Base-by-base conservation (phyloP, 352 stramenopile species). In the Pythium chondricola region DNA sequence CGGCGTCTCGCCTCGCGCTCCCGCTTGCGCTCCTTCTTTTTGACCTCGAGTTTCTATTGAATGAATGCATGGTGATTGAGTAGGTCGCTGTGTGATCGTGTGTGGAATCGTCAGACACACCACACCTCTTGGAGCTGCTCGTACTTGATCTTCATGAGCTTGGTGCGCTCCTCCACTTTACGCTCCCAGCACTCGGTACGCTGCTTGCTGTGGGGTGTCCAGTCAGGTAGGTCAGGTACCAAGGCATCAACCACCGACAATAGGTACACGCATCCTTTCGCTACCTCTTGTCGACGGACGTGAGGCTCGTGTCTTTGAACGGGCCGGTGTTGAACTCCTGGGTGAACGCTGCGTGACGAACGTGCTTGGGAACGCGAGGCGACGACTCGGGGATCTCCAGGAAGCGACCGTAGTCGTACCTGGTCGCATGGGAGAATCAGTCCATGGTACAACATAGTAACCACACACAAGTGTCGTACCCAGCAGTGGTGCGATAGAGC, bases 91-190 rank as follows among this genome's bases (percentile, higher is more conserved):
- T 18, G 31, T 8, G 3, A 39, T 21, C 31, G 42, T 30, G n/a
- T 14, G 11, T 13, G 13, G 4, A 43, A 49, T 17, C 3, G 17
- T 26, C 17, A 9, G 6, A 2, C 2, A 7, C 25, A 35, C 20
- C 39, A 27, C 14, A 69, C 66, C 18, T 74, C 58, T 55, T 86
- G 74, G 33, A 86, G 58, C 54, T 80, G 69, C 6, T 67, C 63
- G 48, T 81, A 75, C 56, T 81, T 82, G 48, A 76, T 65, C 29
- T 74, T 70, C 74, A 86, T 86, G 26, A 70, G 71, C 40, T 63
- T 64, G 9, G 69, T 83, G 33, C 71, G 69, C 45, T 67, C 51
- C 24, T 56, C 63, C 38, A 81, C 65, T 45, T 84, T 84, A 24
- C 58, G 56, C 38, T 84, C 52, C 74, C 74, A 86, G 35, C 43